Evolutionary conservation across 495 filamentous ascomycete species (phyloP).

Genomic region (Emericellopsis terricola): DNA sequence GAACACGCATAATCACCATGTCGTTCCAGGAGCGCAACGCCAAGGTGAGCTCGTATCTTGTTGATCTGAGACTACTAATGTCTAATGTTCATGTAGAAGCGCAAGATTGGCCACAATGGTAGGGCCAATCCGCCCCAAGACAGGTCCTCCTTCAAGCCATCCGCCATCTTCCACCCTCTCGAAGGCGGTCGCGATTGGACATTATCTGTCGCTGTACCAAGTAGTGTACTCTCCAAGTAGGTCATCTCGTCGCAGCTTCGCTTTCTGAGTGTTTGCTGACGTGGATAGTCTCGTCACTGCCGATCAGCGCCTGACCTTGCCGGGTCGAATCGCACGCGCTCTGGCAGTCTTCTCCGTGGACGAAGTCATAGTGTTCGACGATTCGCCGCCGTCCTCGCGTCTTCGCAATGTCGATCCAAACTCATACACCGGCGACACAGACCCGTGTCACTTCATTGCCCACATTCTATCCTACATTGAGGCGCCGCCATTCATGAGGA

Average conservation of each 20-base stretch:
- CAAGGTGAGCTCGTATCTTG: slow-evolving; percentile 8
- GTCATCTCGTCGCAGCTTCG: slow-evolving; percentile 3
- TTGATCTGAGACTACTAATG: not conserved
- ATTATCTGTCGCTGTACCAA: slow-evolving; percentile 26
- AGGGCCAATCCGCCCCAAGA: slow-evolving; percentile 9
- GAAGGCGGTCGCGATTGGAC: slow-evolving; percentile 24
- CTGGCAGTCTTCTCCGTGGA: slow-evolving; percentile 61
- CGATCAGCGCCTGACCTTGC: slow-evolving; percentile 45
- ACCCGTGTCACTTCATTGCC: slow-evolving; percentile 51
- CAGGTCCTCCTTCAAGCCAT: slow-evolving; percentile 9
- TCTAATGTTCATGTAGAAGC: slow-evolving; percentile 14
- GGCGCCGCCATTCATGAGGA: slow-evolving; percentile 56
- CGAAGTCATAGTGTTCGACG: slow-evolving; percentile 59
- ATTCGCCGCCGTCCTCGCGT: slow-evolving; percentile 24
- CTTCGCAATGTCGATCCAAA: slow-evolving; percentile 21
- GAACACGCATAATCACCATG: no score
- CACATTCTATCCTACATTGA: slow-evolving; percentile 61
- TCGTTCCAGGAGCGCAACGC: slow-evolving; percentile 12
- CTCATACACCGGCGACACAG: slow-evolving; percentile 41
- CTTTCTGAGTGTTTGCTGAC: not conserved
- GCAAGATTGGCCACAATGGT: slow-evolving; percentile 19
- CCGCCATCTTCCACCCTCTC: slow-evolving; percentile 17
- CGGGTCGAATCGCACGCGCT: slow-evolving; percentile 52
- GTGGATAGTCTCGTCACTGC: slow-evolving; percentile 27
- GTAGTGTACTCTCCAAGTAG: slow-evolving; percentile 30